A percentile compares a stretch with the other conserved stretches of the same genome.
Conservation (phyloP, 805 yeast genomes). For the Candida morakotiae region DNA sequence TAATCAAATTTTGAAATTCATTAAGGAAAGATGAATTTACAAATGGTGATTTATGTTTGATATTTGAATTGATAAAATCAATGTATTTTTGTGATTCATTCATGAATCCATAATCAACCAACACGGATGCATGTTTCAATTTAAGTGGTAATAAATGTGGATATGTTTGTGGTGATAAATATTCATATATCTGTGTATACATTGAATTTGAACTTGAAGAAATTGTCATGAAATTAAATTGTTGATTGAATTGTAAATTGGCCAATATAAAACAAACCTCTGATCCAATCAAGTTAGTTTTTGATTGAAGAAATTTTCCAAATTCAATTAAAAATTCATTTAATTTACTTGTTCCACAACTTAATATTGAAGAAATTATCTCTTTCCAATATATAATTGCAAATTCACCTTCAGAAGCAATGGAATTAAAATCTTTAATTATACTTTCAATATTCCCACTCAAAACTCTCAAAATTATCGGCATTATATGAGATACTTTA, state of each 20-base stretch:
- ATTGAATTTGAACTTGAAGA: constrained; percentile 27
- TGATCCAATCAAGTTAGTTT: constrained; percentile 31
- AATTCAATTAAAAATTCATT: constrained; percentile 47
- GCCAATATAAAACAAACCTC: constrained; percentile 45
- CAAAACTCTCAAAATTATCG: constrained; percentile 57
- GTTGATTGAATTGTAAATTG: constrained; percentile 34
- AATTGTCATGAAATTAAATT: constrained; percentile 8
- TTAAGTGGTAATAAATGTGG: constrained; percentile 59
- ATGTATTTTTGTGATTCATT: constrained; percentile 60
- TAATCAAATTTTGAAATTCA: constrained; percentile 36
- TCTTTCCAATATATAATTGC: constrained; percentile 51
- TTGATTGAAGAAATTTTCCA: constrained; percentile 40
- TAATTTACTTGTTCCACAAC: constrained; percentile 21
- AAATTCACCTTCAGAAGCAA: constrained; percentile 43
- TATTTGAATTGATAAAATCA: constrained; percentile 43
- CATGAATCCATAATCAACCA: constrained; percentile 64
- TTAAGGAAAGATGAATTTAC: constrained; percentile 18
- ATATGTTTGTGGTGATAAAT: constrained; percentile 32
- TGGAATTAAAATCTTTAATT: constrained; percentile 43
- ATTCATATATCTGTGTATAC: constrained; percentile 72
- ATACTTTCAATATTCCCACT: constrained; percentile 58
- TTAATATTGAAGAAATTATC: constrained; percentile 36
- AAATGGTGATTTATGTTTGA: constrained; percentile 28
- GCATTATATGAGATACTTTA: constrained; percentile 42
- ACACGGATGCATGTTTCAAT: constrained; percentile 59